Evolutionary conservation across 305 asterid species (phyloP).

Genomic region (Fraxinus ornus): DNA sequence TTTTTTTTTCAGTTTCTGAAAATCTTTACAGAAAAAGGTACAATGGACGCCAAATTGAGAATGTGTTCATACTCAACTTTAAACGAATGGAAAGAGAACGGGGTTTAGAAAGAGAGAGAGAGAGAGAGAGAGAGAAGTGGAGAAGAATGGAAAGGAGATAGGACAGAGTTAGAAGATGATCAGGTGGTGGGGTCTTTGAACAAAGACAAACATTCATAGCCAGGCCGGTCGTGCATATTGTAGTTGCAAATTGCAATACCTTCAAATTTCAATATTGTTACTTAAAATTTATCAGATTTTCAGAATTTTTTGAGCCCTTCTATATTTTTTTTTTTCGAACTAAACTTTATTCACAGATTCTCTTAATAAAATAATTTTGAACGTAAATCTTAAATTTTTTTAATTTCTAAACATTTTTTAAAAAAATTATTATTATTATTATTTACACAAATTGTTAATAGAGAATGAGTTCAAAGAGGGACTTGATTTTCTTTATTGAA

Average conservation of each 20-base stretch:
- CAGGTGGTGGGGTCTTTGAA: slow-evolving; percentile 25
- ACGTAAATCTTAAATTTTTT: too few species aligned
- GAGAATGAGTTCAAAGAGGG: too few species aligned
- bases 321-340: too few species aligned
- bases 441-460: too few species aligned
- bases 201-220: slow-evolving; percentile 42
- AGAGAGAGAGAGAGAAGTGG: not conserved
- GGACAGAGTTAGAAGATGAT: slow-evolving; percentile 23
- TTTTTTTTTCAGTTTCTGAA: not conserved
- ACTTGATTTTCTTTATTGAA: too few species aligned
- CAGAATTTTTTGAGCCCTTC: not conserved
- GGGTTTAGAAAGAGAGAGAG: not conserved
- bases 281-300: not conserved
- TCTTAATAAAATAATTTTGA: too few species aligned
- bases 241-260: not conserved
- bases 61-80: slow-evolving; percentile 12
- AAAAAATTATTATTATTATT: too few species aligned
- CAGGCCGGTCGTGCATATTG: not conserved
- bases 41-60: not conserved
- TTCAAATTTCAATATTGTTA: not conserved
- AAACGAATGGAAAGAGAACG: not conserved
- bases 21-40: not conserved
- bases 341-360: too few species aligned
- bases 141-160: not conserved
- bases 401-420: too few species aligned